phyloP scores from a whole-genome alignment of 2,329 filamentous ascomycete species.

The Paraphaeosphaeria sporulosa region DNA sequence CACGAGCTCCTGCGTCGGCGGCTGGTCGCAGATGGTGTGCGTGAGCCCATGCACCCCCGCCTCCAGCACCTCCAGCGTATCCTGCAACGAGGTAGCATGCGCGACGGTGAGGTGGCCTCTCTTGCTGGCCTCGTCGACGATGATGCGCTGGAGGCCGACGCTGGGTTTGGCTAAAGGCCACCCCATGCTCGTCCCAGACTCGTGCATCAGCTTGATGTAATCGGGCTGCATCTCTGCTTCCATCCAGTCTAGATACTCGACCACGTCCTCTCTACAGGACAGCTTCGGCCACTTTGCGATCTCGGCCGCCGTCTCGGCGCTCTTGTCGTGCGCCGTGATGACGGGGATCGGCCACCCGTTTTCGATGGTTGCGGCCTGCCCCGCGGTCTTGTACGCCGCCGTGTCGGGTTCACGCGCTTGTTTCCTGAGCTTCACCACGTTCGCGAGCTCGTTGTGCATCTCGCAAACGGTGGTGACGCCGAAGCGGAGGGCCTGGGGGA shows the following conservation, averaged over 20 bases:
- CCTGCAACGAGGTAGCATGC: conserved; percentile 49
- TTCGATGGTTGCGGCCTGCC: conserved; percentile 59
- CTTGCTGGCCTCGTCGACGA: conserved; percentile 52
- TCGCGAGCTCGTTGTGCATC: conserved; percentile 52
- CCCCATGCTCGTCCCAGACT: conserved; percentile 54
- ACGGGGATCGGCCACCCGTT: conserved; percentile 61
- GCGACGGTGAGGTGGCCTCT: conserved; percentile 50
- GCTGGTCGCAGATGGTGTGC: conserved; percentile 53
- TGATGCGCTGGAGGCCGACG: conserved; percentile 54
- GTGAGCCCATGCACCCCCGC: conserved; percentile 55
- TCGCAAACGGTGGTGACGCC: conserved; percentile 62
- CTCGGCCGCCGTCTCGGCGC: conserved; percentile 45
- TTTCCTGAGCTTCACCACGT: conserved; percentile 38
- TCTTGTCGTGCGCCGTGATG: conserved; percentile 50
- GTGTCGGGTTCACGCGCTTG: conserved; percentile 43
- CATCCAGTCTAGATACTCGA: conserved; percentile 52
- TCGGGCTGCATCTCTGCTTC: conserved; percentile 52
- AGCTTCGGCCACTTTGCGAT: conserved; percentile 59
- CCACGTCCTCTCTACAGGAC: conserved; percentile 51
- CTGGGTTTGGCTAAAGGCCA: conserved; percentile 49
- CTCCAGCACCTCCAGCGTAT: conserved; percentile 52
- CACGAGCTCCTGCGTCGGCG: conserved; percentile 49
- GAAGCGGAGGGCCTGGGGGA: conserved; percentile 57
- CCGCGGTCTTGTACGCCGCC: conserved; percentile 59
- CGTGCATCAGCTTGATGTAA: conserved; percentile 63